Evolutionary conservation across 768 basidiomycete species (phyloP).

Genomic region (Cyclocybe aegerita): DNA sequence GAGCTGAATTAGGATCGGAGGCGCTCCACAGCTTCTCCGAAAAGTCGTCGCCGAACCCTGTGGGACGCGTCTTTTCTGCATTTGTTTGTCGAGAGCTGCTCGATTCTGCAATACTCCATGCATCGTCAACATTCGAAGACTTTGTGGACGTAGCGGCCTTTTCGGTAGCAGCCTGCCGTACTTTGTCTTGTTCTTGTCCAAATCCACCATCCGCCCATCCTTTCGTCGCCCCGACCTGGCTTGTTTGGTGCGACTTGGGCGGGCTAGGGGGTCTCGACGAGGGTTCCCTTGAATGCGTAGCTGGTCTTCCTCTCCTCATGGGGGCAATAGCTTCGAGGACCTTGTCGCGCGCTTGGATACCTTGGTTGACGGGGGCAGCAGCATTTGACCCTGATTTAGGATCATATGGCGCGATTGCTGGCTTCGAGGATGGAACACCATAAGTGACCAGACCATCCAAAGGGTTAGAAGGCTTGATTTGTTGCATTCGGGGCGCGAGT

Average conservation of each 20-base stretch:
- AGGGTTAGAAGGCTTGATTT: slow-evolving; percentile 18
- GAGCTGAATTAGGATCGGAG: slow-evolving; percentile 35
- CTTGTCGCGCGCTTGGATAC: slow-evolving; percentile 71
- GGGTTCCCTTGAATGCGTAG: slow-evolving; percentile 19
- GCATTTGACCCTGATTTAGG: slow-evolving; percentile 8
- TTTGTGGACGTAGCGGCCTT: slow-evolving; percentile 9
- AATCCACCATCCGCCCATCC: slow-evolving; percentile 39
- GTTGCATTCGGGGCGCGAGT: slow-evolving; percentile 36
- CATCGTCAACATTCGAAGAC: slow-evolving; percentile 25
- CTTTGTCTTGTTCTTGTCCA: slow-evolving; percentile 40
- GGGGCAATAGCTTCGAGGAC: slow-evolving; percentile 80
- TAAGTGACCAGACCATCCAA: slow-evolving; percentile 30
- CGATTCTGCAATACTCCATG: slow-evolving; percentile 37
- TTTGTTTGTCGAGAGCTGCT: slow-evolving; percentile 13
- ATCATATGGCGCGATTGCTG: slow-evolving; percentile 12
- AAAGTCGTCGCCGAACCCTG: slow-evolving; percentile 72
- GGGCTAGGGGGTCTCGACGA: slow-evolving; percentile 34
- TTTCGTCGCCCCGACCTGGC: slow-evolving; percentile 14
- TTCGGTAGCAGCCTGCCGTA: slow-evolving; percentile 39
- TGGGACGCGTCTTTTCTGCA: slow-evolving; percentile 17
- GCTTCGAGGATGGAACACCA: slow-evolving; percentile 14
- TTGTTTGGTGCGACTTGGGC: slow-evolving; percentile 20
- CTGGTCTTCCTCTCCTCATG: slow-evolving; percentile 71
- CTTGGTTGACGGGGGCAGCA: slow-evolving; percentile 44
- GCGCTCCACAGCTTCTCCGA: slow-evolving; percentile 55